A percentile compares a stretch with the other conserved stretches of the same genome.
Evolutionary conservation across 192 early-diverging fungal genomes (phyloP).

Genomic region (Umbelopsis isabellina): DNA sequence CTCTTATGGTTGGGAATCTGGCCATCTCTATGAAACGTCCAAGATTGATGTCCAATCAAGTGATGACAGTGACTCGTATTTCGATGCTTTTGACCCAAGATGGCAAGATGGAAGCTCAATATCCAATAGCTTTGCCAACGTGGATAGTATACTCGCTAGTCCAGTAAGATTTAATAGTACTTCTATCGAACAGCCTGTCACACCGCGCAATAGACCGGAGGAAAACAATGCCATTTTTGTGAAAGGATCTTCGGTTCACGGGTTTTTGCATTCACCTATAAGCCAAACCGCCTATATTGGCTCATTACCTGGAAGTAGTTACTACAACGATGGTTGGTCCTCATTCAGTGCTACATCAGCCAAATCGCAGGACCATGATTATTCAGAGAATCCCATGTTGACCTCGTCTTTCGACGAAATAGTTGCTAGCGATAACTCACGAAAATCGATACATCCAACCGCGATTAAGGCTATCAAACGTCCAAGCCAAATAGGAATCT

Average conservation of each 20-base stretch:
- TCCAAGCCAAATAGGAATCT: no score
- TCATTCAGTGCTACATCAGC: not conserved
- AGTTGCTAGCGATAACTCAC: constrained; percentile 38
- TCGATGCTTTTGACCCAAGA: no score
- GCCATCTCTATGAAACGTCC: not conserved
- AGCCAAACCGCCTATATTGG: not conserved
- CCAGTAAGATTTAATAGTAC: no score
- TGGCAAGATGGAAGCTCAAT: no score
- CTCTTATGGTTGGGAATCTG: not conserved
- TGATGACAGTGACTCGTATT: not conserved
- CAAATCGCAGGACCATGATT: not conserved
- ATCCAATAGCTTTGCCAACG: no score
- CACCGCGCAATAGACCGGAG: no score
- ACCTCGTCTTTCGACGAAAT: constrained; percentile 57
- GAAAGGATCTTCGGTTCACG: no score
- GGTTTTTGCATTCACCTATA: no score
- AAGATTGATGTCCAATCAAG: not conserved
- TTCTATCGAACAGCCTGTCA: no score
- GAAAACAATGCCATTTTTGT: no score
- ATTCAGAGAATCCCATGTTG: constrained; percentile 34
- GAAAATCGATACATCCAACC: constrained; percentile 16
- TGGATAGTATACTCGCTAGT: no score
- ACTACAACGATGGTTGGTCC: constrained; percentile 3
- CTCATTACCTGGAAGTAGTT: not conserved
- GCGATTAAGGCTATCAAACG: no score